Evolutionary conservation across 2,329 filamentous ascomycete species (phyloP), one percentile per base, ranked within the genome.

Genomic region (Westerdykella aurantiaca): DNA sequence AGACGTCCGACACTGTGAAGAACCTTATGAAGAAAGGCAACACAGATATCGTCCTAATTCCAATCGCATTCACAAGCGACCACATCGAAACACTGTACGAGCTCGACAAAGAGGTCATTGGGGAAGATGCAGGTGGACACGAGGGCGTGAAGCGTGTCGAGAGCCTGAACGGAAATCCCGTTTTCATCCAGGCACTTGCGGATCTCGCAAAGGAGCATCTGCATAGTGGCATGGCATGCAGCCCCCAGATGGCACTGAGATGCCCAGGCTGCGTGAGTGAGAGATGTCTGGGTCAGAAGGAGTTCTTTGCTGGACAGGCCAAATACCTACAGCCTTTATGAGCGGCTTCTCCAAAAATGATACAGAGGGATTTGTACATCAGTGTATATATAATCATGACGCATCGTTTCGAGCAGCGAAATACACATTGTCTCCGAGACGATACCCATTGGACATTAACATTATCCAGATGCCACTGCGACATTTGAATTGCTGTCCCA

Each of bases 71-170:
- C 66, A 98, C 93, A 0, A 95, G 88, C n/a, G 93, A 98, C 60
- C 93, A 98, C 64, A 98, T 98, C 55, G 93, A 98, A 72, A 98
- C 93, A 0, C 75, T 98, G 1, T 97, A 85, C 65, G 93, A 98
- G 68, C 74, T 98, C 41, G 93, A 98, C 66, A 77, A 88, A 57
- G 93, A 98, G 69, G 88, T 98, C 33, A 97, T 98, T 60, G 86
- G 88, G 45, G 90, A 95, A 68, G 61, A 63, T 31, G 88, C 80
- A 1, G 82, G 63, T 35, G 64, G 67, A 6, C 70, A 75, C 14
- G 71, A 72, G 37, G 65, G 71, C 5, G 70, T 98, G 50, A 95
- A 94, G 75, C 80, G 93, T 45, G 88, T 85, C 1, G 93, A 97
- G 66, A 94, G 87, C 61, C 69, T 98, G 59, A 98, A 98, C 61